Evolutionary conservation across 495 filamentous ascomycete genomes (phyloP).

Genomic region (Cercophora scortea): DNA sequence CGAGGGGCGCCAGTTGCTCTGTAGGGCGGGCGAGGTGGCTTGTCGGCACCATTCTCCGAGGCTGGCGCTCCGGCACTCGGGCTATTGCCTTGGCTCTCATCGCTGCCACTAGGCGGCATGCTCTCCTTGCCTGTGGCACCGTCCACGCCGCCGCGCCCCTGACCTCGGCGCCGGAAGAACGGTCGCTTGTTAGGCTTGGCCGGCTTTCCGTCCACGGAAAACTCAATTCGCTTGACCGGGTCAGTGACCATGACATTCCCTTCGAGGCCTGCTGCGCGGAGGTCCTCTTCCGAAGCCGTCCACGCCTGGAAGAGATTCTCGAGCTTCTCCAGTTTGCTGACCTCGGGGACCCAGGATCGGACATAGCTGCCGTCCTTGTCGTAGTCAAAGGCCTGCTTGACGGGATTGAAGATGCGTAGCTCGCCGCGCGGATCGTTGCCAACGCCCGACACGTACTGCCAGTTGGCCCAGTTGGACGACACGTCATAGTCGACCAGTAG

Average conservation of each 20-base stretch:
- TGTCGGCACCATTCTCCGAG: background rate
- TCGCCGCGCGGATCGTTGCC: slow-evolving; percentile 65
- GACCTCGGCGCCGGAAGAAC: slow-evolving; percentile 18
- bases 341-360: slow-evolving; percentile 56
- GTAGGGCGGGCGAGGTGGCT: background rate
- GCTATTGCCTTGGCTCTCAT: background rate
- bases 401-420: slow-evolving; percentile 61
- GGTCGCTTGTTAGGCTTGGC: slow-evolving; percentile 19
- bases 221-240: slow-evolving; percentile 50
- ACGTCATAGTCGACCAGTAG: slow-evolving; percentile 65
- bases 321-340: slow-evolving; percentile 39
- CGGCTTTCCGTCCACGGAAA: slow-evolving; percentile 38
- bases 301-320: slow-evolving; percentile 59
- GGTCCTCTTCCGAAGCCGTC: slow-evolving; percentile 44
- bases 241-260: slow-evolving; percentile 46
- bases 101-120: background rate
- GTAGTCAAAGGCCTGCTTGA: slow-evolving; percentile 65
- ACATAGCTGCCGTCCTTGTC: slow-evolving; percentile 59
- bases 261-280: slow-evolving; percentile 40
- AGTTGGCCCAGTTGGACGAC: slow-evolving; percentile 67
- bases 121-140: background rate
- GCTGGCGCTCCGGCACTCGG: background rate
- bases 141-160: background rate
- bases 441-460: slow-evolving; percentile 68
- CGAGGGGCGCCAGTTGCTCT: background rate